Percentiles rank a stretch among this genome's conserved stretches.
Conservation (phyloP, 768 basidiomycete species). For the Mycena venus region DNA sequence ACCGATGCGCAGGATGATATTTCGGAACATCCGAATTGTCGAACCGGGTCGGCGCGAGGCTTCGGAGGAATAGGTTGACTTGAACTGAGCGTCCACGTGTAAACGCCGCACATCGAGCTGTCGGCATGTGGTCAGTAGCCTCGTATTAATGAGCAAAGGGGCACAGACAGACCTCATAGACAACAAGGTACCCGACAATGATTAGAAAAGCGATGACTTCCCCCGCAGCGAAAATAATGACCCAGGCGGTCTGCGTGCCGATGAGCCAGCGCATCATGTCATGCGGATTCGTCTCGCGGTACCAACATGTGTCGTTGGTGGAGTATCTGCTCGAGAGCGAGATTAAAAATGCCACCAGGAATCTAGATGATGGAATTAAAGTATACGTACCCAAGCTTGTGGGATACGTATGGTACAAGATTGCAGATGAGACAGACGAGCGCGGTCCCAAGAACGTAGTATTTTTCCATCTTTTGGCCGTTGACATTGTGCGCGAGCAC, state of each 20-base stretch:
- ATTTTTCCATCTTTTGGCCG: slow-evolving; percentile 21
- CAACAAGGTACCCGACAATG: neutral
- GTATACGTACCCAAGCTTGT: slow-evolving; percentile 39
- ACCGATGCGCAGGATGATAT: neutral
- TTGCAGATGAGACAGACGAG: slow-evolving; percentile 22
- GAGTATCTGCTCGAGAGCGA: slow-evolving; percentile 14
- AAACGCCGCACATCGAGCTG: neutral
- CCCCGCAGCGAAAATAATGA: neutral
- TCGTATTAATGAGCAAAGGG: neutral
- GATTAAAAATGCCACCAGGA: neutral
- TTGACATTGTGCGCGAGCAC: neutral
- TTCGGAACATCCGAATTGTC: slow-evolving; percentile 1
- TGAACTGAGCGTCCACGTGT: neutral
- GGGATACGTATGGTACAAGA: slow-evolving; percentile 34
- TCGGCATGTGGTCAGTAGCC: neutral
- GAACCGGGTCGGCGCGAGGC: neutral
- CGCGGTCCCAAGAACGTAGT: slow-evolving; percentile 17
- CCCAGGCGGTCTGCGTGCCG: slow-evolving; percentile 39
- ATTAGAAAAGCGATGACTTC: neutral
- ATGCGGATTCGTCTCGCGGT: neutral
- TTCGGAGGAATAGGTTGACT: neutral
- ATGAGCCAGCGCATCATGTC: slow-evolving; percentile 37
- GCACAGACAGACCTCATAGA: neutral
- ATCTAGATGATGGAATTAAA: neutral
- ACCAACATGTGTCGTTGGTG: slow-evolving; percentile 3